Percentiles rank a stretch among this genome's conserved stretches.
phyloP scores from a whole-genome alignment of 768 basidiomycete genomes.

The Obba rivulosa region DNA sequence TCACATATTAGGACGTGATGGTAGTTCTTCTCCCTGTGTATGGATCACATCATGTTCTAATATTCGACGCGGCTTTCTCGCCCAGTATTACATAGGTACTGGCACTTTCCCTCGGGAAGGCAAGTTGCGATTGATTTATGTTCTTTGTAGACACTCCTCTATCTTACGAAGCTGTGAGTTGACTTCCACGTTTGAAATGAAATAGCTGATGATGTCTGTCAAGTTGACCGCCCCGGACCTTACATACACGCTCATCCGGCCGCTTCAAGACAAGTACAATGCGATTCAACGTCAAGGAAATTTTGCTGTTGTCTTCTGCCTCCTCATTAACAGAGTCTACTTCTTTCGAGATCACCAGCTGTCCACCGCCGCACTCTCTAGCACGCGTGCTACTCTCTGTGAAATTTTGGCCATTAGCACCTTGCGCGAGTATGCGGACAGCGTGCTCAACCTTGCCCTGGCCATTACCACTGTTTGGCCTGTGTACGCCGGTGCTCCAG shows the following conservation, averaged over 20 bases:
- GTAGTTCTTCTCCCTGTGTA: slow-evolving; percentile 29
- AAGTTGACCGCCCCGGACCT: slow-evolving; percentile 83
- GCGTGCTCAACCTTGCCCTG: slow-evolving; percentile 62
- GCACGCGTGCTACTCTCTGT: slow-evolving; percentile 76
- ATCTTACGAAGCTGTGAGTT: slow-evolving; percentile 68
- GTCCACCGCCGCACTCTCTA: slow-evolving; percentile 62
- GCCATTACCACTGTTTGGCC: slow-evolving; percentile 76
- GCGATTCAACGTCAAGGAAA: slow-evolving; percentile 69
- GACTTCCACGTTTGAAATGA: neutral
- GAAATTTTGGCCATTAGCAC: slow-evolving; percentile 84
- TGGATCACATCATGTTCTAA: slow-evolving; percentile 7
- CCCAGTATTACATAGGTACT: slow-evolving; percentile 75
- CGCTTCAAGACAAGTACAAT: slow-evolving; percentile 83
- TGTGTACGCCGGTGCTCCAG: slow-evolving; percentile 72
- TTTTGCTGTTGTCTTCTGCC: slow-evolving; percentile 80
- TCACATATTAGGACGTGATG: slow-evolving; percentile 48
- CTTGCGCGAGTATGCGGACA: slow-evolving; percentile 66
- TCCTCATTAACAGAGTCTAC: slow-evolving; percentile 82
- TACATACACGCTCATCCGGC: slow-evolving; percentile 85
- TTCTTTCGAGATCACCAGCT: slow-evolving; percentile 77
- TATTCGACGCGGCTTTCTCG: no score
- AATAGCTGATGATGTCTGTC: neutral
- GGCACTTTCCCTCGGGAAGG: no score
- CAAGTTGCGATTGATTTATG: neutral
- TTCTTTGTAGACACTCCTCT: slow-evolving; percentile 71